These are phyloP conservation scores for Leishmania aethiopica DNA, from an alignment of 208 protist species.

Conservation along the genomic window DNA sequence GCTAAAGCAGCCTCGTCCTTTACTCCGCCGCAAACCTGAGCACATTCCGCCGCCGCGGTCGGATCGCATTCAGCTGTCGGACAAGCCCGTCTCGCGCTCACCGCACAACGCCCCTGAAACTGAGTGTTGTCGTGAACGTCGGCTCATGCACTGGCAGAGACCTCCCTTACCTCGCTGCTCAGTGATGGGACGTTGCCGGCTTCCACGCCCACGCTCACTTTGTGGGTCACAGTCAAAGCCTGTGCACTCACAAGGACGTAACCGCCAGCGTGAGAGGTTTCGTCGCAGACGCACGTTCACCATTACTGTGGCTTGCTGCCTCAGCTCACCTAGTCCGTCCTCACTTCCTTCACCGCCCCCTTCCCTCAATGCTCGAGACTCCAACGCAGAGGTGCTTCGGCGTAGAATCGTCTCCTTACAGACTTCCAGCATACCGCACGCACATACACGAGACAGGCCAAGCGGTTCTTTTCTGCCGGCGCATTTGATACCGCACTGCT, in stretches of 20 bases:
- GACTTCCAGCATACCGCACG: conserved; percentile 43
- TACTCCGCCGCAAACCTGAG: neutral
- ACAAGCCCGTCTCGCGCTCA: conserved; percentile 43
- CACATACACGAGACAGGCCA: conserved; percentile 35
- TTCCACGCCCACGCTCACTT: conserved; percentile 46
- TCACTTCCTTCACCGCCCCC: conserved; percentile 42
- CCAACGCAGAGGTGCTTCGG: conserved; percentile 36
- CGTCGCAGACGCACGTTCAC: conserved; percentile 13
- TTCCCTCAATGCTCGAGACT: conserved; percentile 22
- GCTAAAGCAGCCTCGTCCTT: conserved; percentile 6
- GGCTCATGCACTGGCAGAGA: conserved; percentile 49
- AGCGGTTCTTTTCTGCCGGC: conserved; percentile 37
- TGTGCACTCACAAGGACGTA: conserved; percentile 3
- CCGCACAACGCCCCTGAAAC: conserved; percentile 16
- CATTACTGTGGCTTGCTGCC: conserved; percentile 21
- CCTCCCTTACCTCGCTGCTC: conserved; percentile 41
- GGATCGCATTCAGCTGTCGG: conserved; percentile 28
- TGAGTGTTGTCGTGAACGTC: conserved; percentile 38
- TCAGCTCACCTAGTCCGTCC: conserved; percentile 12
- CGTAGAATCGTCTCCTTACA: conserved; percentile 64
- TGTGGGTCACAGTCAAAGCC: conserved; percentile 16
- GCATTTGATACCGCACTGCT: conserved; percentile 39
- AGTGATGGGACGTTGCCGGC: conserved; percentile 53
- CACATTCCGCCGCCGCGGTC: neutral
- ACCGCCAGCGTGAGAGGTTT: conserved; percentile 13